phyloP scores from a whole-genome alignment of 2,329 filamentous ascomycete species.

The Cordyceps javanica region DNA sequence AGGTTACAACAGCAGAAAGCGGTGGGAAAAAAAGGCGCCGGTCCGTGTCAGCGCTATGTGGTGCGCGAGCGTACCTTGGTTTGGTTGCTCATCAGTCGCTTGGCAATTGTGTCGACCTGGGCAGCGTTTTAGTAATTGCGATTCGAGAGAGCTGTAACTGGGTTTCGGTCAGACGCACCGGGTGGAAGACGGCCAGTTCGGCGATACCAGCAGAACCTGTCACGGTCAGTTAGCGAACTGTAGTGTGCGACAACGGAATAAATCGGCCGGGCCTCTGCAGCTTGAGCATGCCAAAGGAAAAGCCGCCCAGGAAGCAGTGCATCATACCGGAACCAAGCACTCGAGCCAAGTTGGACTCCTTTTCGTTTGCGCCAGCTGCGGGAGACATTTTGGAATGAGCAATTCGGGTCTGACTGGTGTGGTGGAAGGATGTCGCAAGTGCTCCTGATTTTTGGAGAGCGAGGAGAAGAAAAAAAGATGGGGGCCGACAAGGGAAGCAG shows the following conservation, averaged over 20 bases:
- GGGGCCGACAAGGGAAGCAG: background rate
- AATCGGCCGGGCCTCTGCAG: conserved; percentile 3
- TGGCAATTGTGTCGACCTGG: conserved; percentile 94
- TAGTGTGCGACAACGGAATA: conserved; percentile 1
- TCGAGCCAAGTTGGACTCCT: conserved; percentile 83
- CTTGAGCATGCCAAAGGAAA: background rate
- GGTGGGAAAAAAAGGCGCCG: background rate
- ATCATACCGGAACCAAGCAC: conserved; percentile 79
- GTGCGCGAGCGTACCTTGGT: conserved; percentile 52
- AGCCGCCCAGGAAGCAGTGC: background rate
- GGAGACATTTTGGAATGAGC: conserved; percentile 49
- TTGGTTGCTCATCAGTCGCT: conserved; percentile 98
- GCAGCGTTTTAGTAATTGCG: background rate
- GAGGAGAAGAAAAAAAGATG: conserved; percentile 1
- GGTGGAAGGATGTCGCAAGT: conserved; percentile 1
- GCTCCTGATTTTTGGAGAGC: conserved; percentile 3
- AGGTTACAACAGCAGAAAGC: background rate
- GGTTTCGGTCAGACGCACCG: conserved; percentile 42
- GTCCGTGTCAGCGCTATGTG: background rate
- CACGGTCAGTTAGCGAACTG: conserved; percentile 1
- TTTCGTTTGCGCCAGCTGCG: conserved; percentile 48
- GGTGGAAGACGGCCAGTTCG: conserved; percentile 88
- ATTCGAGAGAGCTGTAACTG: background rate
- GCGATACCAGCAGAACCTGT: conserved; percentile 87
- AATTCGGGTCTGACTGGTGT: background rate